phyloP scores from a whole-genome alignment of 179 eudicot species.

The Silene noctiflora region DNA sequence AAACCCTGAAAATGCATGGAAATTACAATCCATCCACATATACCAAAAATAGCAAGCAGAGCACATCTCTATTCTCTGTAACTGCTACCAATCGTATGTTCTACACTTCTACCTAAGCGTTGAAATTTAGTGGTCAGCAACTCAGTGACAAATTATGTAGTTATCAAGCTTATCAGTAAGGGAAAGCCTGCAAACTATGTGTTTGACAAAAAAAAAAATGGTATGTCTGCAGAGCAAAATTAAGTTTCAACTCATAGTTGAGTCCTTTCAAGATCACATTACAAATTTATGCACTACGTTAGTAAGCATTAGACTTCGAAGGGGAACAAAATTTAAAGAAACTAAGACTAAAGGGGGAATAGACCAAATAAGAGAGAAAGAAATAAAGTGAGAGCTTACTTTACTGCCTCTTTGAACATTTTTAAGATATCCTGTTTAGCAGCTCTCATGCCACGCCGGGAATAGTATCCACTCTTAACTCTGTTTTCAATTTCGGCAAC shows the following conservation, averaged over 20 bases:
- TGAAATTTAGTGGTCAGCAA: neutral
- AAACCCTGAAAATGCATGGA: neutral
- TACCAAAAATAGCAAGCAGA: neutral
- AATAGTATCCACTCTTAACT: conserved; percentile 80
- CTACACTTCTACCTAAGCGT: neutral
- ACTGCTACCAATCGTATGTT: neutral
- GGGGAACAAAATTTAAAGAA: neutral
- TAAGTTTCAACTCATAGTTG: neutral
- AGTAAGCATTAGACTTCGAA: neutral
- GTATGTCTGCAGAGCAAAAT: conserved; percentile 1
- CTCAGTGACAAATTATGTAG: neutral
- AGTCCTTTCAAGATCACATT: conserved; percentile 4
- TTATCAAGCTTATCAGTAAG: neutral
- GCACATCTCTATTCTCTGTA: neutral
- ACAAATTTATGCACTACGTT: neutral
- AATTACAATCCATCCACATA: neutral
- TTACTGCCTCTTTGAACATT: conserved; percentile 86
- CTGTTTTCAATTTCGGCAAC: conserved; percentile 78
- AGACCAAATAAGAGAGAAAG: neutral
- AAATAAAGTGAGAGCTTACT: conserved; percentile 40
- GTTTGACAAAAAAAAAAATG: neutral
- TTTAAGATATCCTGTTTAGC: conserved; percentile 79
- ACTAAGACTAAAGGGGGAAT: neutral
- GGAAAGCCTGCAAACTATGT: neutral
- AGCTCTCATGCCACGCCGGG: conserved; percentile 68